Evolutionary conservation across 352 stramenopile species (phyloP).

Genomic region (Paralagenidium karlingii): DNA sequence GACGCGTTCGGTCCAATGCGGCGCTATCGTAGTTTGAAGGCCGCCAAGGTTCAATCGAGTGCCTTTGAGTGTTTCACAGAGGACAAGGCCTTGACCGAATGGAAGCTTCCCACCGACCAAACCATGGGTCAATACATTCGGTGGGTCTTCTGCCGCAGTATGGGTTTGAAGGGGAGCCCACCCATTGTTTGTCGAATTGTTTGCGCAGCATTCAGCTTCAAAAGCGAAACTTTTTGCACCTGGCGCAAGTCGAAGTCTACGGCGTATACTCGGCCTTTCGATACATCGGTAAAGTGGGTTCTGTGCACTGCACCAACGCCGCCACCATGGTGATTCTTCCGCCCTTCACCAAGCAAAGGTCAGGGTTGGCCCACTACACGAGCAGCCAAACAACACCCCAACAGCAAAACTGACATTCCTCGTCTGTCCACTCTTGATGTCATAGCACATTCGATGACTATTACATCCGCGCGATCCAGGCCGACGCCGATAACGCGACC

Average conservation of each 20-base stretch:
- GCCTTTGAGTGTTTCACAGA: constrained; percentile 71
- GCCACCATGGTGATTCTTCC: constrained; percentile 82
- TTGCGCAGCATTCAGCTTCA: constrained; percentile 73
- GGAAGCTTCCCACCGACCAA: constrained; percentile 74
- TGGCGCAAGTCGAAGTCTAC: constrained; percentile 87
- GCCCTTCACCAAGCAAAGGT: constrained; percentile 47
- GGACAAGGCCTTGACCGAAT: constrained; percentile 76
- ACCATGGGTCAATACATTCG: constrained; percentile 66
- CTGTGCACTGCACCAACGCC: constrained; percentile 73
- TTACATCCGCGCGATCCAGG: constrained; percentile 83
- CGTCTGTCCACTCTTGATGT: background rate
- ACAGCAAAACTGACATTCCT: no score
- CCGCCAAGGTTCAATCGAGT: constrained; percentile 65
- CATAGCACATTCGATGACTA: constrained; percentile 53
- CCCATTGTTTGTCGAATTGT: background rate
- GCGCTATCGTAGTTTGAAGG: constrained; percentile 54
- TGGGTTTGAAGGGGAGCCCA: background rate
- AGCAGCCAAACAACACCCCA: no score
- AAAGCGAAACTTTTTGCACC: constrained; percentile 80
- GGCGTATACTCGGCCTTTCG: constrained; percentile 77
- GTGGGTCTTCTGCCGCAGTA: background rate
- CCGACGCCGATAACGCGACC: constrained; percentile 82
- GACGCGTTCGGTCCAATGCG: background rate
- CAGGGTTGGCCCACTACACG: constrained; percentile 11
- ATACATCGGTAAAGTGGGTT: constrained; percentile 70